Evolutionary conservation across 495 filamentous ascomycete genomes (phyloP), one percentile per base, ranked within the genome.

Genomic region (Parathielavia hyrcaniae): DNA sequence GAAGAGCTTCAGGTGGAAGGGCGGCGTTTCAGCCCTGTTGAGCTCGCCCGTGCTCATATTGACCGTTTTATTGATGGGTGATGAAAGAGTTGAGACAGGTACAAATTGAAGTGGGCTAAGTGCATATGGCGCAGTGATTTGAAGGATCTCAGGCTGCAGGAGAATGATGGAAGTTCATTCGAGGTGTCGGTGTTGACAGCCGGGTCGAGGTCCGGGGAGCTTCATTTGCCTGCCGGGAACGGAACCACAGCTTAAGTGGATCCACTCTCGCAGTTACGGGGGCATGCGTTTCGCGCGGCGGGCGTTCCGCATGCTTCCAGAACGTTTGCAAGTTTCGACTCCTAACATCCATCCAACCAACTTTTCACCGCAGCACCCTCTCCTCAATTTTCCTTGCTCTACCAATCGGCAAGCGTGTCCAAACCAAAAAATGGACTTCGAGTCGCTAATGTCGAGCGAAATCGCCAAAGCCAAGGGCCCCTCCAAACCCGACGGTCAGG

Each of bases 1-100:
- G 77, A 92, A 96, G 63, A 97, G 82, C 69, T 88, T 92, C 16
- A 98, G 79, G 66, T 91, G 83, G 76, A 97, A 96, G 40, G 93
- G 93, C 2, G 87, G 35, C 35, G 56, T 41, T n/a, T 60, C 45
- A 32, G 34, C 40, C 14, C 52, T n/a, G 17, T n/a, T 34, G 8
- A 36, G 17, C 36, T 51, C 16, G 6, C 32, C 8, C 4, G 43
- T 4, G 51, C 46, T 63, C 46, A 55, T 63, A 19, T 32, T 46
- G 32, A 48, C 13, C 16, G 41, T 26, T 11, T 14, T 17, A 53
- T 43, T 30, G 20, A 13, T 32, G 17, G 38, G 38, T 17, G 9
- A 34, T 9, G n/a, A 16, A n/a, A 19, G 9, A 4, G 17, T 2
- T n/a, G n/a, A n/a, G 23, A 10, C 4, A 19, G n/a, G 5, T 0